Base-by-base conservation (phyloP, 306 rosid species). In the Psophocarpus tetragonolobus region DNA sequence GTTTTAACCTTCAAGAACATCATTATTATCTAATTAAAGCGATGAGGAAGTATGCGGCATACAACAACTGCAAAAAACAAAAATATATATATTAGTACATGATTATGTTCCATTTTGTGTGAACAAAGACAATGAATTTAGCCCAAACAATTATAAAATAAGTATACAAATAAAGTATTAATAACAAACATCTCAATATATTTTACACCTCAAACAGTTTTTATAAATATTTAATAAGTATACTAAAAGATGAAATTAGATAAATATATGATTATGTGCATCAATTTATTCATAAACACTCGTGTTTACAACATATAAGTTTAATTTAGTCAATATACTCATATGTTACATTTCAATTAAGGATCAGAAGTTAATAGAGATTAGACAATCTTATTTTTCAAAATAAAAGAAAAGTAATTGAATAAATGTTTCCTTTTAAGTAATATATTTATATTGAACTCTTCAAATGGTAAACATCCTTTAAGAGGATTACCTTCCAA, bases 401-500 rank as follows among this genome's bases (percentile, higher is more conserved):
- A 24, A 45, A 15, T 14, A 45, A 1, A 8, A 8, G n/a, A 39
- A 57, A 58, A 58, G 41, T 20, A 45, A 13, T 15, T 14, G 9
- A 13, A 38, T 29, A 30, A 4, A 1, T 29, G n/a, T 17, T 39
- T 41, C n/a, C n/a, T n/a, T 56, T 15, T 30, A 24, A 38, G 13
- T 17, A 53, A 27, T 67, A 77, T 77, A 30, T 21, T 10, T 33
- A 32, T 36, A 20, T 20, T 48, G 15, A 63, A 2, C 47, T 29
- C 39, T 3, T 36, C 21, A 73, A 63, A 51, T 47, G 45, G 27
- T 54, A 67, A 23, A 44, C 53, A 66, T 1, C 23, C 18, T 32
- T 29, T 8, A 36, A 44, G 61, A 4, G 20, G 10, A 71, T 74
- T 85, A 92, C 96, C 97, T 45, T 42, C 48, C 48, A 42, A 8